Evolutionary conservation across 768 basidiomycete genomes (phyloP), one percentile per base, ranked within the genome.

Genomic region (Boletus reticuloceps): DNA sequence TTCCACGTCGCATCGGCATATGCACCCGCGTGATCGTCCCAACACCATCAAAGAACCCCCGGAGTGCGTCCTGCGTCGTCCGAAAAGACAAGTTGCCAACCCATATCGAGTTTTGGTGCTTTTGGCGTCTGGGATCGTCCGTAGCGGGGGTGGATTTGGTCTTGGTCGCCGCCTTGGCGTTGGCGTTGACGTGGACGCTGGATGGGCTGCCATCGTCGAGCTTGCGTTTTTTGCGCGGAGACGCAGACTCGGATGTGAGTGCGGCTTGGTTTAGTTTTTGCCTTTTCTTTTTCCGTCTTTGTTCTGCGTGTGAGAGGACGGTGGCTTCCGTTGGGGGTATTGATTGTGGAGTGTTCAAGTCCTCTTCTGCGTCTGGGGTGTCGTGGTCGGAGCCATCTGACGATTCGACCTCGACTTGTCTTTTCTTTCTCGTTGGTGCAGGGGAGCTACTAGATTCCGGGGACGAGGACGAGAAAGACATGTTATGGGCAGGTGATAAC

Each of bases 71-170:
- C 53, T 79, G 75, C 1, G 88, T 90, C 49, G 96, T 98, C 72
- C 88, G 90, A 79, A 89, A 98, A 7, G 89, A 81, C 69, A 98
- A 68, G 72, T 98, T 98, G 40, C 96, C 96, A 31, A 98, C 89
- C 96, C 96, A 98, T 45, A 98, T 79, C 6, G 92, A 95, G 68
- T 95, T 85, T 70, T 91, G 84, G 25, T 88, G 83, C 69, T 85
- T 86, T 65, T 58, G 61, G 53, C 65, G 58, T 61, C 56, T 49
- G 38, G 56, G 25, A 40, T 55, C 47, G 51, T 57, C 65, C 13
- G 40, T 22, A 12, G 48, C 32, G 7, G 43, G 4, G 3, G 10
- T 11, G 10, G 39, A 6, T n/a, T 47, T 62, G 22, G 57, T 17
- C 32, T 32, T 42, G 7, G 39, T 29, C 29, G 8, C 29, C 29